Conservation (phyloP, 768 basidiomycete species). For the Boletus vermiculosoides region DNA sequence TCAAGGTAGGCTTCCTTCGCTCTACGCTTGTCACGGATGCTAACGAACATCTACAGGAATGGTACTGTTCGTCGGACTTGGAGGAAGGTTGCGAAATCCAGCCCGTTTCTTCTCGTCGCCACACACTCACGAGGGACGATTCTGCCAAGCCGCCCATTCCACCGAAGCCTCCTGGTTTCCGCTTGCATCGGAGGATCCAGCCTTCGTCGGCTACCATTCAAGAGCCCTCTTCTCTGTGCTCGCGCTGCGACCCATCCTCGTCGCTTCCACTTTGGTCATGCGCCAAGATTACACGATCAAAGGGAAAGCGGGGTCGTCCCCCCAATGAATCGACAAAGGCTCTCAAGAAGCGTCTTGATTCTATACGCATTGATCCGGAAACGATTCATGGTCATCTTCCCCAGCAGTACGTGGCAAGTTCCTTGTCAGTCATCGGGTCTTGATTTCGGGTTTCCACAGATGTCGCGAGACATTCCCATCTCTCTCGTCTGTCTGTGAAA, state of each 20-base stretch:
- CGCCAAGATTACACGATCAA: slow-evolving; percentile 17
- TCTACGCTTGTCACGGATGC: too few relatives aligned
- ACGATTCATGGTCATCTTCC: slow-evolving; percentile 4
- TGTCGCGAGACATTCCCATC: not conserved
- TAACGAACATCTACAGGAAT: not conserved
- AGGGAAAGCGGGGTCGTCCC: slow-evolving; percentile 2
- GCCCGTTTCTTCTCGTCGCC: not conserved
- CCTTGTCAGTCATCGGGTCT: not conserved
- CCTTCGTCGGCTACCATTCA: not conserved
- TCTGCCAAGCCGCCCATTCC: slow-evolving; percentile 6
- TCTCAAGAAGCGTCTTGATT: slow-evolving; percentile 9
- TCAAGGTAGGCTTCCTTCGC: not conserved
- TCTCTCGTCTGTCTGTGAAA: not conserved
- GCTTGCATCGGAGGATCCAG: not conserved
- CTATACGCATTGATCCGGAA: slow-evolving; percentile 4
- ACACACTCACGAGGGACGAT: not conserved
- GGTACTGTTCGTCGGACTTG: not conserved
- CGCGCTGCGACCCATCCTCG: slow-evolving; percentile 4
- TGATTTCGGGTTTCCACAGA: not conserved
- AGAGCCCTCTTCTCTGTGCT: not conserved
- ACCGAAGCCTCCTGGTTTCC: not conserved
- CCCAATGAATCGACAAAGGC: not conserved
- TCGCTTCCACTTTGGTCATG: slow-evolving; percentile 13
- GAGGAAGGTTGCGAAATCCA: not conserved
- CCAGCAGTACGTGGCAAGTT: not conserved